Percentiles rank a stretch among this genome's conserved stretches.
Evolutionary conservation across 2,329 filamentous ascomycete species (phyloP).

Genomic region (Aureobasidium uvarum): DNA sequence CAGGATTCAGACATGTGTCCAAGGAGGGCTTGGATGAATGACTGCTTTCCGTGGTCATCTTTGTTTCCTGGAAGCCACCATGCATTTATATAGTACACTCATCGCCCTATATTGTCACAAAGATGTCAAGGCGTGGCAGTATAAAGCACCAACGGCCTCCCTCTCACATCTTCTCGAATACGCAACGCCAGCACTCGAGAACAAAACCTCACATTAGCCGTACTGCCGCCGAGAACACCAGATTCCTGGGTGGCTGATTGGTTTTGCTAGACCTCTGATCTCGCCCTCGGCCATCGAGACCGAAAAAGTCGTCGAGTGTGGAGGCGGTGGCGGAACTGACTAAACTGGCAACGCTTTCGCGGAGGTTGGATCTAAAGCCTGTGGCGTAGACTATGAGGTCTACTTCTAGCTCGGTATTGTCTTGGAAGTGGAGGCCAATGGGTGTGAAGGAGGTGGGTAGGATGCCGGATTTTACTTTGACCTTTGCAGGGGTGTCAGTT

Average conservation of each 20-base stretch:
- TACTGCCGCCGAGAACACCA: conserved; percentile 49
- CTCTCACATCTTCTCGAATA: conserved; percentile 42
- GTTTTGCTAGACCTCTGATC: conserved; percentile 45
- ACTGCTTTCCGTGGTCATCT: too few relatives aligned
- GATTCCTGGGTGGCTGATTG: conserved; percentile 41
- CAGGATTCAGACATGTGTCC: too few relatives aligned
- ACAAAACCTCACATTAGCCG: conserved; percentile 49
- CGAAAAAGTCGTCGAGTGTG: conserved; percentile 47
- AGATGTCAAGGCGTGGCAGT: not conserved
- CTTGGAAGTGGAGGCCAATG: conserved; percentile 45
- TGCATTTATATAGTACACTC: too few relatives aligned
- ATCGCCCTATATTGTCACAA: too few relatives aligned
- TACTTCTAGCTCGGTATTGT: conserved; percentile 45
- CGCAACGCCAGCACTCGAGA: conserved; percentile 49
- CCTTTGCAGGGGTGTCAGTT: not conserved
- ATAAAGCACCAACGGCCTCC: conserved; percentile 27
- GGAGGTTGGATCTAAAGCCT: conserved; percentile 48
- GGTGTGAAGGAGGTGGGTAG: conserved; percentile 37
- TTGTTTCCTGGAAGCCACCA: too few relatives aligned
- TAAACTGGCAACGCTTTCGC: conserved; percentile 41
- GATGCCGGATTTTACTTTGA: conserved; percentile 13
- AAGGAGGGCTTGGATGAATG: too few relatives aligned
- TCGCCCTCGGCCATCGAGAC: conserved; percentile 51
- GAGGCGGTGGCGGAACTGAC: conserved; percentile 46
- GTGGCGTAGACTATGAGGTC: conserved; percentile 51